Conservation (phyloP, 2,329 filamentous ascomycete genomes). For the Pyrenochaeta sp. region DNA sequence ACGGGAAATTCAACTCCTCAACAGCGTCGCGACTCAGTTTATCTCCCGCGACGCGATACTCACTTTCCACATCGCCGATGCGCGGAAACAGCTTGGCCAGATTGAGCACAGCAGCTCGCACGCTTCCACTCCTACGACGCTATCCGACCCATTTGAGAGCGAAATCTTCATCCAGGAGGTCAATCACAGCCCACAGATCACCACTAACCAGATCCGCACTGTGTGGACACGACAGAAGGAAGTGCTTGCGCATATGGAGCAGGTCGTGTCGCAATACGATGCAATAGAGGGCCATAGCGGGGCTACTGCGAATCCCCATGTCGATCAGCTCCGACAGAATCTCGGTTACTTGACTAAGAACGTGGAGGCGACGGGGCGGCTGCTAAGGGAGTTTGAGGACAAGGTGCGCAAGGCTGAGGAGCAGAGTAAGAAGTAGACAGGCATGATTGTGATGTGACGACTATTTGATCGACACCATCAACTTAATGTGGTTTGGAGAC, state of each 20-base stretch:
- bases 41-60: conserved; percentile 16
- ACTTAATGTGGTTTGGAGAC: too few species aligned
- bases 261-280: conserved; percentile 5
- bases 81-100: conserved; percentile 23
- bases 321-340: conserved; percentile 8
- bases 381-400: conserved; percentile 27
- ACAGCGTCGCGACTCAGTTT: conserved; percentile 15
- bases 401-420: conserved; percentile 16
- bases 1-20: conserved; percentile 26
- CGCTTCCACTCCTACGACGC: not conserved
- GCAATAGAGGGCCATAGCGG: conserved; percentile 4
- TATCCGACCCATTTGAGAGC: not conserved
- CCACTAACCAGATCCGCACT: conserved; percentile 10
- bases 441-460: too few species aligned
- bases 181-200: conserved; percentile 5
- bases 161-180: not conserved
- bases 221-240: conserved; percentile 17
- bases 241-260: conserved; percentile 3
- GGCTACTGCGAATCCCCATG: not conserved
- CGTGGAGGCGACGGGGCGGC: conserved; percentile 19
- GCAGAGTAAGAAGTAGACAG: not conserved
- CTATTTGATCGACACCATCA: too few species aligned
- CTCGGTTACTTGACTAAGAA: conserved; percentile 11
- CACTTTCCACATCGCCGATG: conserved; percentile 22
- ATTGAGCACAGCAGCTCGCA: conserved; percentile 9